Percentiles rank a stretch among this genome's conserved stretches.
Evolutionary conservation across 1,284 basidiomycete species (phyloP).

Genomic region (Ganoderma resinaceum): DNA sequence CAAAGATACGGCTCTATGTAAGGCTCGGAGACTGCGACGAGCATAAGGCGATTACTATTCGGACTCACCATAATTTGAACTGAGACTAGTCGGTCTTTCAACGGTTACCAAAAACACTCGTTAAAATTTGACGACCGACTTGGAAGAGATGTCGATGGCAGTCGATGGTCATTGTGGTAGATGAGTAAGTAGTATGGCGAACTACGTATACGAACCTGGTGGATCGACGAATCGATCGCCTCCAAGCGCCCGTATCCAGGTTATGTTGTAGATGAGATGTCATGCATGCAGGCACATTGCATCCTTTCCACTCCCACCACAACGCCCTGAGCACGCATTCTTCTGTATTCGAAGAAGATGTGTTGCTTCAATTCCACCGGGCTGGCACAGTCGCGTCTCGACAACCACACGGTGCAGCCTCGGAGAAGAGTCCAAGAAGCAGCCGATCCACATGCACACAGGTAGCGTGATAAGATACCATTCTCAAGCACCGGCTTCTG

Average conservation of each 20-base stretch:
- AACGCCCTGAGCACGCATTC: slow-evolving; percentile 12
- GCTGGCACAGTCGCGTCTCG: background rate
- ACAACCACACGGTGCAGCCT: slow-evolving; percentile 13
- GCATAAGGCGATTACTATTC: background rate
- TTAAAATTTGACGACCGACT: background rate
- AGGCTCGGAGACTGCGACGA: background rate
- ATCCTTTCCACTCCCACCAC: slow-evolving; percentile 10
- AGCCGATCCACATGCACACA: slow-evolving; percentile 20
- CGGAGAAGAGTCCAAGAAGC: slow-evolving; percentile 17
- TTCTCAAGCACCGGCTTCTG: background rate
- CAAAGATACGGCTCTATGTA: background rate
- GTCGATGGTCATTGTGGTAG: background rate
- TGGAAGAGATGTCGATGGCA: background rate
- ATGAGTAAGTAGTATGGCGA: background rate
- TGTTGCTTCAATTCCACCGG: background rate
- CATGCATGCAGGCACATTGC: background rate
- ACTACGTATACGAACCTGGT: background rate
- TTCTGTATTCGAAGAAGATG: background rate
- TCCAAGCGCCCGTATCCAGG: background rate
- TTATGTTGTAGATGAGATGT: background rate
- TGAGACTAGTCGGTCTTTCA: background rate
- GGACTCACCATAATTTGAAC: background rate
- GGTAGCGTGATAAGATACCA: slow-evolving; percentile 7
- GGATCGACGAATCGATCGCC: background rate
- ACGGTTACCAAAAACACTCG: background rate